phyloP scores from a whole-genome alignment of 169 alveolate species.

The Plasmodium yoelii region DNA sequence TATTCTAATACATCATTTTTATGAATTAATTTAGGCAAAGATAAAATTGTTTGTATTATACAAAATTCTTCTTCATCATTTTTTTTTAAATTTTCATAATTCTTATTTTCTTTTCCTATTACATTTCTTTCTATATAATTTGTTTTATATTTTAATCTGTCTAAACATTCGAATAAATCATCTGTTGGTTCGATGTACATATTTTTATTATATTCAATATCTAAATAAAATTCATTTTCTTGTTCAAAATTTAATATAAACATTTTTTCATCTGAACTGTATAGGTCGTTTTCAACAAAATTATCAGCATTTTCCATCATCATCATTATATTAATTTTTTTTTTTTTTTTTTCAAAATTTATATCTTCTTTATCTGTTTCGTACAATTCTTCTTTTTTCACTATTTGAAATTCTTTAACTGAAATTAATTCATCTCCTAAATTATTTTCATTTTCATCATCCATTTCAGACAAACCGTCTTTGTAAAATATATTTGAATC shows the following conservation, averaged over 20 bases:
- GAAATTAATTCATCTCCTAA: neutral
- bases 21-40: slow-evolving; percentile 36
- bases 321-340: neutral
- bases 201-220: slow-evolving; percentile 29
- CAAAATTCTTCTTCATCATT: slow-evolving; percentile 59
- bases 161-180: slow-evolving; percentile 58
- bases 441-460: neutral
- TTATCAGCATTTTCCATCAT: slow-evolving; percentile 37
- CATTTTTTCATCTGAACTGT: slow-evolving; percentile 23
- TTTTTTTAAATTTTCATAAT: slow-evolving; percentile 32
- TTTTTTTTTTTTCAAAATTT: neutral
- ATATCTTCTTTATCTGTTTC: neutral
- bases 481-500: neutral
- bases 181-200: slow-evolving; percentile 58
- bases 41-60: slow-evolving; percentile 24
- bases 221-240: slow-evolving; percentile 47
- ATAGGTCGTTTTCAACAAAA: slow-evolving; percentile 35
- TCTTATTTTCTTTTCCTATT: neutral
- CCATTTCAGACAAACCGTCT: neutral
- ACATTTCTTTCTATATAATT: slow-evolving; percentile 45
- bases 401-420: neutral
- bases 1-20: slow-evolving; percentile 42
- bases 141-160: slow-evolving; percentile 33
- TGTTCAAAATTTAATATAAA: slow-evolving; percentile 25
- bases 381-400: neutral